A percentile compares a stretch with the other conserved stretches of the same genome.
phyloP scores from a whole-genome alignment of 2,329 filamentous ascomycete genomes.

The Talaromyces sp. region DNA sequence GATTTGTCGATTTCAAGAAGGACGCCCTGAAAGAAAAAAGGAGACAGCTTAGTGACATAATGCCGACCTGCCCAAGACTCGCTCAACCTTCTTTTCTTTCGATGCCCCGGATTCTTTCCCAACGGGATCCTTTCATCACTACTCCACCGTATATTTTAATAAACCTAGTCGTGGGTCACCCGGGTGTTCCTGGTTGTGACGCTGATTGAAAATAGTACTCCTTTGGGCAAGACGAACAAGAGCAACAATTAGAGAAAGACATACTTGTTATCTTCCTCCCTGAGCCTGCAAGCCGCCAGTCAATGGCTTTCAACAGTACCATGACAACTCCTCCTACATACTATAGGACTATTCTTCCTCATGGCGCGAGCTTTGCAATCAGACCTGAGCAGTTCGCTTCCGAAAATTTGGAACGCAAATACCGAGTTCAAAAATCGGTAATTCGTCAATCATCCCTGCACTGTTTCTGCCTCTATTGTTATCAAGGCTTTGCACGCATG shows the following conservation, averaged over 20 bases:
- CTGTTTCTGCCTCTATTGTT: slow-evolving; percentile 20
- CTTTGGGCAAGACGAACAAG: background rate
- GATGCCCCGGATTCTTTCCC: background rate
- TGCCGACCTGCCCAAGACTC: background rate
- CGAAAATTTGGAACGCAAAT: slow-evolving; percentile 15
- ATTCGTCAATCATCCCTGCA: slow-evolving; percentile 18
- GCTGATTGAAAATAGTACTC: background rate
- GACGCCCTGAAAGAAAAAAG: background rate
- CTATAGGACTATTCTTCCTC: slow-evolving; percentile 12
- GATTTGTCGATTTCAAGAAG: slow-evolving; percentile 1
- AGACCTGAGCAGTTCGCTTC: slow-evolving; percentile 13
- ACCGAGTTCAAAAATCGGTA: slow-evolving; percentile 15
- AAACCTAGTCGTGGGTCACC: background rate
- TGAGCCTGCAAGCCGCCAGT: background rate
- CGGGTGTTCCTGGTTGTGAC: background rate
- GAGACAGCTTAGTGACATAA: slow-evolving; percentile 1
- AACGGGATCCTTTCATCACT: background rate
- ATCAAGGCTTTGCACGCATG: slow-evolving; percentile 21
- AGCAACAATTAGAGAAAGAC: background rate
- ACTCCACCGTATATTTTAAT: slow-evolving; percentile 5
- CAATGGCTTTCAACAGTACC: background rate
- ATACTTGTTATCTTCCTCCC: background rate
- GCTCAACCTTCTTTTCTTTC: background rate
- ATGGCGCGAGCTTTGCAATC: slow-evolving; percentile 11
- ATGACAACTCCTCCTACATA: background rate